Base-by-base conservation (phyloP, 805 yeast species). In the Teunomyces aglyptinius region DNA sequence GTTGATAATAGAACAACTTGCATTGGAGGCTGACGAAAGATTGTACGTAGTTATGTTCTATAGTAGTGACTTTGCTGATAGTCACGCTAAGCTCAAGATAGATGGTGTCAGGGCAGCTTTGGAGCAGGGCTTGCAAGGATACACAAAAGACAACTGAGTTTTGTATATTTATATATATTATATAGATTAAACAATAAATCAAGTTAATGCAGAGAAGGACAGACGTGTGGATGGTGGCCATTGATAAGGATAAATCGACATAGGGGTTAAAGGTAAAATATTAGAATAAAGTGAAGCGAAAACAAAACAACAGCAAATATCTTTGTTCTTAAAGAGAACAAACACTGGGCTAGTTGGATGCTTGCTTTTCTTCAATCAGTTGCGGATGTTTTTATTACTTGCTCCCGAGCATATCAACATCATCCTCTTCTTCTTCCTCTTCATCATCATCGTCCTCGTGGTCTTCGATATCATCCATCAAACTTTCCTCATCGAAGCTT, bases 391-490 rank as follows among this genome's bases (percentile, higher is more conserved):
- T 31, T 31, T 11, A 13, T 13, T 19, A 36, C 39, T 36, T 36
- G 28, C 39, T 36, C 6, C 39, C 53, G 28, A 50, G 51, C 52
- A 57, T 52, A 16, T 59, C 62, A 19, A 57, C 57, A 39, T 57
- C 65, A 32, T 58, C 64, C 8, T 78, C 81, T 33, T 80, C 86
- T 18, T 80, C 83, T 48, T 82, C 84, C 55, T 80, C 86, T 41
- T 82, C 85, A 24, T 73, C 80, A 45, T 71, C 81, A 45, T 73
- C 82, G 12, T 84, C 85, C 46, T 80, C 81, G 42, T 70, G 72
- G 40, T 72, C 77, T 38, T 68, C 71, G 58, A 67, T 65, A 51
- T 70, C 77, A 53, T 73, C 77, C 76, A 71, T 71, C 45, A 73
- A 63, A 58, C 76, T 71, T 49, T 71, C 76, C 50, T 72, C 77